Conservation (phyloP, 2,329 filamentous ascomycete genomes). For the Amphichorda felina region DNA sequence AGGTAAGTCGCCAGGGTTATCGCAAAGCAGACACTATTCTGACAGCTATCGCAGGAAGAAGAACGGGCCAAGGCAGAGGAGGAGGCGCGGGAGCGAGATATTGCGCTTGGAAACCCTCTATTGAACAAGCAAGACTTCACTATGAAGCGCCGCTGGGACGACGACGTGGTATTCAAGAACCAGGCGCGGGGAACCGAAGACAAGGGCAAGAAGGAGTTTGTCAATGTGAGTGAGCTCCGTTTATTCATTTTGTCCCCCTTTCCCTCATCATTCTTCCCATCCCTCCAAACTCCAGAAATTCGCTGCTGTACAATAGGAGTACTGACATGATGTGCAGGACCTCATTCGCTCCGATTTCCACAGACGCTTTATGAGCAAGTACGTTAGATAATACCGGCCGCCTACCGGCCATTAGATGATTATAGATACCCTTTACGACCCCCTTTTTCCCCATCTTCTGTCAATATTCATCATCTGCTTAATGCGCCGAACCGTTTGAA, state of each 20-base stretch:
- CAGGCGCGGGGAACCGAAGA: slow-evolving; percentile 93
- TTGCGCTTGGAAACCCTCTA: slow-evolving; percentile 84
- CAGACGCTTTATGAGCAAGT: slow-evolving; percentile 83
- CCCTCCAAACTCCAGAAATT: not conserved
- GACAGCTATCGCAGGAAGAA: slow-evolving; percentile 42
- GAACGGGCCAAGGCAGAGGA: slow-evolving; percentile 72
- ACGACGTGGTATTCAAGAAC: slow-evolving; percentile 98
- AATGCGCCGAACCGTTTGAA: not conserved
- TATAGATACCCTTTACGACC: slow-evolving; percentile 12
- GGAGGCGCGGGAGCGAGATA: slow-evolving; percentile 74
- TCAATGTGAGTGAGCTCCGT: slow-evolving; percentile 56
- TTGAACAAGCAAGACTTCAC: slow-evolving; percentile 83
- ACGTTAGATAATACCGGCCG: slow-evolving; percentile 34
- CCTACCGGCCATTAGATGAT: slow-evolving; percentile 9
- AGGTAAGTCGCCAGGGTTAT: too few species aligned
- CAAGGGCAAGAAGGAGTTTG: slow-evolving; percentile 85
- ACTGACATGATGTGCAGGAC: slow-evolving; percentile 38
- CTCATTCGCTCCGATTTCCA: slow-evolving; percentile 92
- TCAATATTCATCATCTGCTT: not conserved
- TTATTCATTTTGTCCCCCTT: slow-evolving; percentile 3
- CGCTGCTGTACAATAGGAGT: not conserved
- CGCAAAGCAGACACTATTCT: too few species aligned
- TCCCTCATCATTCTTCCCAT: slow-evolving; percentile 1
- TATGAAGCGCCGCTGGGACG: slow-evolving; percentile 90
- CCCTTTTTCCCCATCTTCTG: slow-evolving; percentile 6